phyloP scores from a whole-genome alignment of 1,139 yeast genomes.

The Sugiyamaella paludigena region DNA sequence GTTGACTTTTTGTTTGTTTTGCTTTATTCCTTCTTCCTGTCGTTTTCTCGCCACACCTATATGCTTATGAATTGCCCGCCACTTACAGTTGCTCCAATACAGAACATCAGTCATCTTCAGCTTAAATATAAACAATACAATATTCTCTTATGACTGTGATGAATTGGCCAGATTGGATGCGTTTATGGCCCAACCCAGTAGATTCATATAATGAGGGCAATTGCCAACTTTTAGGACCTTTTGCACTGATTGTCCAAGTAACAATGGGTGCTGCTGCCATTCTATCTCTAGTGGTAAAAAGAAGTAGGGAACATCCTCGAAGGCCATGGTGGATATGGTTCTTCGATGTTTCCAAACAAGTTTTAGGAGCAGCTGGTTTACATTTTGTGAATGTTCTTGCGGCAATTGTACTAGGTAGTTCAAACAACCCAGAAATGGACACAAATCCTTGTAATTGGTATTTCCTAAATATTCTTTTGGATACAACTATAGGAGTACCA shows the following conservation, averaged over 20 bases:
- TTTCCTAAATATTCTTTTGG: conserved; percentile 79
- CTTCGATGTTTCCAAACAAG: conserved; percentile 86
- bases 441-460: conserved; percentile 61
- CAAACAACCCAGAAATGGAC: conserved; percentile 37
- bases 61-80: neutral
- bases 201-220: conserved; percentile 15
- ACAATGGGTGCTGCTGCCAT: conserved; percentile 71
- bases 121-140: too few relatives aligned
- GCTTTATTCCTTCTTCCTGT: neutral
- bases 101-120: too few relatives aligned
- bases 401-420: conserved; percentile 53
- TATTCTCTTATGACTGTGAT: neutral
- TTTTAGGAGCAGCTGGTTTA: conserved; percentile 79
- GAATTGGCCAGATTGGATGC: conserved; percentile 15
- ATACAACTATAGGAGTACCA: conserved; percentile 94
- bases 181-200: conserved; percentile 8
- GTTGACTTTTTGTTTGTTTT: too few relatives aligned
- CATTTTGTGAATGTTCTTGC: conserved; percentile 76
- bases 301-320: conserved; percentile 77
- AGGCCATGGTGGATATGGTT: conserved; percentile 88
- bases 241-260: conserved; percentile 42
- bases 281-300: conserved; percentile 67
- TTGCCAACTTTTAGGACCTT: conserved; percentile 45
- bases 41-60: neutral
- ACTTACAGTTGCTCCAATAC: neutral